Evolutionary conservation across 495 filamentous ascomycete species (phyloP).

Genomic region (Barbatosphaeria neglecta): DNA sequence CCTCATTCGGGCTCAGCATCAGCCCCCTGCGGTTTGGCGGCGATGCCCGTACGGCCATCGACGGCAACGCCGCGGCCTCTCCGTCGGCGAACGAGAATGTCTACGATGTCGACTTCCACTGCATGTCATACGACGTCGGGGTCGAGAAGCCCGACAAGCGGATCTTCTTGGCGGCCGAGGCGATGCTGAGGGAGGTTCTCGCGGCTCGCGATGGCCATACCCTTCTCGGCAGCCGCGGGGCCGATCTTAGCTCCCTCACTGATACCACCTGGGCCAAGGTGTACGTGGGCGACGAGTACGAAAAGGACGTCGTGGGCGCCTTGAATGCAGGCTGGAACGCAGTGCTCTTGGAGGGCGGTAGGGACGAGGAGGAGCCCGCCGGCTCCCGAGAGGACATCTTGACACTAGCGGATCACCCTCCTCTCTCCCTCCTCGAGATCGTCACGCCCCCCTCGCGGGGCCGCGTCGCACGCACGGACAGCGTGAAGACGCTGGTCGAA

Average conservation of each 20-base stretch:
- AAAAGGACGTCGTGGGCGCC: constrained; percentile 53
- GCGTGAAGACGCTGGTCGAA: background rate
- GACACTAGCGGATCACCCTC: background rate
- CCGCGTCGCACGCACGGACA: background rate
- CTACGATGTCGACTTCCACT: constrained; percentile 51
- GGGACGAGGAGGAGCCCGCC: background rate
- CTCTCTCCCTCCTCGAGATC: background rate
- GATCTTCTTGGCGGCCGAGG: constrained; percentile 54
- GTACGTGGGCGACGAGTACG: constrained; percentile 57
- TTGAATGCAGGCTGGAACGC: constrained; percentile 52
- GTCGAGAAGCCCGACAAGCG: constrained; percentile 49
- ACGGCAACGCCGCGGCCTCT: background rate
- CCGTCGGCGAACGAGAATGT: background rate
- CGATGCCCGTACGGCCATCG: background rate
- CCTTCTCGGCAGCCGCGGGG: background rate
- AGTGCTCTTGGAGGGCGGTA: constrained; percentile 30
- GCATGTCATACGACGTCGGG: constrained; percentile 65
- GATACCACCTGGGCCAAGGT: constrained; percentile 32
- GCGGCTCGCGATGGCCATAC: background rate
- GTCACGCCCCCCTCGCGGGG: background rate
- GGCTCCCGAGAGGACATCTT: background rate
- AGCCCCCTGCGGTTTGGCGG: constrained; percentile 16
- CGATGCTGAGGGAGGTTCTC: constrained; percentile 18
- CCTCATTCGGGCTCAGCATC: constrained; percentile 48
- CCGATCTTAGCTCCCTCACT: constrained; percentile 4